Evolutionary conservation across 75 land plant genomes (phyloP).

Genomic region (Ceratopteris richardii): DNA sequence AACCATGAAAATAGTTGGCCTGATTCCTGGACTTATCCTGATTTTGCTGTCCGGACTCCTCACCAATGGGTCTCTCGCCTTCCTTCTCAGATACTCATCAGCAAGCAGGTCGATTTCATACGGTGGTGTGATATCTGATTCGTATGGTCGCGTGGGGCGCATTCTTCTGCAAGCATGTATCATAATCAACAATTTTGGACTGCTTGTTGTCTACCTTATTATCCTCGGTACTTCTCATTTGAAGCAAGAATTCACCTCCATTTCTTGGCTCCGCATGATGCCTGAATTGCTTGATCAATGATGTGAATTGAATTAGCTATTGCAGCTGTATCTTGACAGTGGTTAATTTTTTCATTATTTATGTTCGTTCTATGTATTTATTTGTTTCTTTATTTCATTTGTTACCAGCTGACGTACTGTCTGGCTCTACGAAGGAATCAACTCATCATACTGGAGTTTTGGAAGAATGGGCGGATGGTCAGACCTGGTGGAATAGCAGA

Average conservation of each 20-base stretch:
- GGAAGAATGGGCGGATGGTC: conserved; percentile 44
- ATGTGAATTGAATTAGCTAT: no score
- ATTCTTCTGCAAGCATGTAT: conserved; percentile 19
- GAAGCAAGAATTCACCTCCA: no score
- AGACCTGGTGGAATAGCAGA: conserved; percentile 66
- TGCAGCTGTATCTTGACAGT: no score
- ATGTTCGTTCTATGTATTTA: no score
- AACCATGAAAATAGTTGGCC: conserved; percentile 23
- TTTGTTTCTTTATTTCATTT: not conserved
- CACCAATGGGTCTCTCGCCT: conserved; percentile 24
- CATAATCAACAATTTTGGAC: conserved; percentile 33
- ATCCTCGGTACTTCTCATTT: conserved; percentile 26
- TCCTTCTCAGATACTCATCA: conserved; percentile 20
- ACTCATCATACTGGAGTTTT: conserved; percentile 32
- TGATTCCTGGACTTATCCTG: conserved; percentile 8
- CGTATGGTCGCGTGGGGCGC: conserved; percentile 22
- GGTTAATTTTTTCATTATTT: no score
- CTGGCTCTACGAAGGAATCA: conserved; percentile 21
- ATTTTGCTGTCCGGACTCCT: conserved; percentile 14
- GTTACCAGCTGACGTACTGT: conserved; percentile 42
- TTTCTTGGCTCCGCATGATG: no score
- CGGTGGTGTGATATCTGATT: conserved; percentile 27
- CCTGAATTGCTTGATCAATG: no score
- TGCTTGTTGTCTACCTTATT: conserved; percentile 34
- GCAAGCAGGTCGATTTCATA: conserved; percentile 15